Base-by-base conservation (phyloP, 169 alveolate species). In the Plasmodium coatneyi region DNA sequence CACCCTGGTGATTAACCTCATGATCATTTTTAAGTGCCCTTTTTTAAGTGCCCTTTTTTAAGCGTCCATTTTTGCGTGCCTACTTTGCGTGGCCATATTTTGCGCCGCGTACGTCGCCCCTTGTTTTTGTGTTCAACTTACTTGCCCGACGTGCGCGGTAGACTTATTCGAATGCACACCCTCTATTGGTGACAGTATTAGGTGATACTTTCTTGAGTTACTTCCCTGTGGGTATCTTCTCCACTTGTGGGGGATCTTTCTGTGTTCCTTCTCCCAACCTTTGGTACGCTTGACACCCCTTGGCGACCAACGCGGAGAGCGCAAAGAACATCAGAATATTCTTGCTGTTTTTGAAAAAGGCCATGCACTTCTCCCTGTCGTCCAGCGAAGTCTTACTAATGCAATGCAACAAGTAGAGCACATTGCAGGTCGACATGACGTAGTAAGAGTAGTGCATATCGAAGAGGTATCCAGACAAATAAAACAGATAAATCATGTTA, bases 361-460 rank as follows among this genome's bases (percentile, higher is more conserved):
- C 19, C 93, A 87, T 87, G 71, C 89, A 87, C 79, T 54, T 60
- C 19, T 87, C 76, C 70, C 60, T 78, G 34, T 87, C 93, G 39
- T 54, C 32, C 34, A 87, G n/a, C 0, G 81, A 54, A 22, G 16
- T 28, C 19, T 39, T 3, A 22, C 14, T 43, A 28, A 87, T 12
- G 30, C 36, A 36, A 32, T 71, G 71, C n/a, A 78, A 49, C 22
- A 87, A 66, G 81, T 87, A 87, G 10, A 80, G n/a, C 28, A 87
- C 46, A 60, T 79, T 87, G n/a, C 41, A 76, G 9, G 93, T 76
- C 1, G 93, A 39, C 4, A 87, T 28, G 4, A 78, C 10, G 25
- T 87, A 87, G 71, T 87, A 87, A 0, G 90, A 78, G 10, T 41
- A 87, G 22, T 87, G 93, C 43, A 87, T 41, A 39, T 87, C 41